Evolutionary conservation across 306 rosid genomes (phyloP).

Genomic region (Quercus aquifolioides): DNA sequence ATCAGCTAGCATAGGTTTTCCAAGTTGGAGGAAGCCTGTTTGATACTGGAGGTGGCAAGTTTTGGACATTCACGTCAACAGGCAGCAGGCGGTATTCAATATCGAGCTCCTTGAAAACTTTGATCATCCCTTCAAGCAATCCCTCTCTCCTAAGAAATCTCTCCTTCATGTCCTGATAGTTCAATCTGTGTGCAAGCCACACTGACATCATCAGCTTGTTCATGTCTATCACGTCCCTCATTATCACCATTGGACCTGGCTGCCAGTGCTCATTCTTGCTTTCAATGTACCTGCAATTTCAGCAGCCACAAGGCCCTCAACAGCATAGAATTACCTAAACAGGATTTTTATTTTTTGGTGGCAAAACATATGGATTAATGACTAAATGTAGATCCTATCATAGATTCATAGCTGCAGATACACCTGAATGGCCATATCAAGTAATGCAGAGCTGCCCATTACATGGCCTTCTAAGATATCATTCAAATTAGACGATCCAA

Average conservation of each 20-base stretch:
- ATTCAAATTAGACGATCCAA: too few species aligned
- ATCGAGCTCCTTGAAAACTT: constrained; percentile 27
- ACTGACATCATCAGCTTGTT: constrained; percentile 33
- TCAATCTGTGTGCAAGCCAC: constrained; percentile 39
- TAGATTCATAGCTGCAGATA: too few species aligned
- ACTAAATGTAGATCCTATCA: too few species aligned
- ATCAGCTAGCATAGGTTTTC: background rate
- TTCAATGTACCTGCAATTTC: constrained; percentile 28
- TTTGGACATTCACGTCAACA: constrained; percentile 18
- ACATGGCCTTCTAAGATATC: too few species aligned
- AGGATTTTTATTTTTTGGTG: too few species aligned
- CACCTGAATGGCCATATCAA: too few species aligned
- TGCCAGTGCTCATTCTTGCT: constrained; percentile 34
- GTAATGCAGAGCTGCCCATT: too few species aligned
- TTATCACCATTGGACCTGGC: constrained; percentile 23
- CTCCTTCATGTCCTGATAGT: constrained; percentile 31
- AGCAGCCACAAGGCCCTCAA: background rate
- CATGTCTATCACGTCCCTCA: constrained; percentile 32
- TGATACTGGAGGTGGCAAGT: constrained; percentile 8
- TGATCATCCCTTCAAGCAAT: constrained; percentile 31
- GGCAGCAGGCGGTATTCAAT: constrained; percentile 31
- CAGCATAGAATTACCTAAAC: background rate
- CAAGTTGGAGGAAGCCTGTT: constrained; percentile 6
- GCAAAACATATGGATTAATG: too few species aligned
- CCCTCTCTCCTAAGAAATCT: constrained; percentile 24